Percentiles rank a stretch among this genome's conserved stretches.
Conservation (phyloP, 164 flowering plant species). For the Kingdonia uniflora region DNA sequence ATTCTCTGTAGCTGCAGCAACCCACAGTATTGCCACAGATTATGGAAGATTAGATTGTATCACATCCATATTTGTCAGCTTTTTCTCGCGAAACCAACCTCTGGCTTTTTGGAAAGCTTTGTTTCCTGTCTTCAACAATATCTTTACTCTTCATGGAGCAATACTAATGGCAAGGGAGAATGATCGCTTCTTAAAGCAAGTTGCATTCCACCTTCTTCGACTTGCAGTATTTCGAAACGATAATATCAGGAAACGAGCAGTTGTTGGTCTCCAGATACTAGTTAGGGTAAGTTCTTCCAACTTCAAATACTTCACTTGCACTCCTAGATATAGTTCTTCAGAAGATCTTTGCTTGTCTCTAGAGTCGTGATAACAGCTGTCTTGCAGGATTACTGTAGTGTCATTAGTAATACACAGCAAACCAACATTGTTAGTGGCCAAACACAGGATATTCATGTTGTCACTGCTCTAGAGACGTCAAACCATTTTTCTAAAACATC, state of each 20-base stretch:
- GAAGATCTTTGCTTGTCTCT: too few relatives aligned
- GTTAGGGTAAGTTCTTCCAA: constrained; percentile 49
- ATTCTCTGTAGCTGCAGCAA: constrained; percentile 66
- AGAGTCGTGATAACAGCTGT: too few relatives aligned
- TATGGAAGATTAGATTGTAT: constrained; percentile 95
- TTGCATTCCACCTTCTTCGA: constrained; percentile 93
- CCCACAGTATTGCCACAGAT: constrained; percentile 83
- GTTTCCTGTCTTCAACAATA: constrained; percentile 69
- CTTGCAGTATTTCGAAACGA: constrained; percentile 91
- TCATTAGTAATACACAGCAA: too few relatives aligned
- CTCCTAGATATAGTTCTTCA: too few relatives aligned
- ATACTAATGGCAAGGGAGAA: constrained; percentile 93
- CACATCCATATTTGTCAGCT: constrained; percentile 70
- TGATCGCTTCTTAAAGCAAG: constrained; percentile 94
- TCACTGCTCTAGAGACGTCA: not conserved
- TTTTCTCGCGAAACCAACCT: constrained; percentile 83
- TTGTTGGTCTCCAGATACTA: constrained; percentile 85
- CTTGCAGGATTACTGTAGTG: too few relatives aligned
- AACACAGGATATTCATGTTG: not conserved
- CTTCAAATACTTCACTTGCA: too few relatives aligned
- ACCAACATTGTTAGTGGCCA: too few relatives aligned
- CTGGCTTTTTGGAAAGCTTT: constrained; percentile 79
- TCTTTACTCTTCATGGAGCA: constrained; percentile 86
- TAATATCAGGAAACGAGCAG: constrained; percentile 80
- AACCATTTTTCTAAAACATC: constrained; percentile 4